Percentiles rank a stretch among this genome's conserved stretches.
Evolutionary conservation across 2,329 filamentous ascomycete species (phyloP).

Genomic region (Alternaria angustiovoidea): DNA sequence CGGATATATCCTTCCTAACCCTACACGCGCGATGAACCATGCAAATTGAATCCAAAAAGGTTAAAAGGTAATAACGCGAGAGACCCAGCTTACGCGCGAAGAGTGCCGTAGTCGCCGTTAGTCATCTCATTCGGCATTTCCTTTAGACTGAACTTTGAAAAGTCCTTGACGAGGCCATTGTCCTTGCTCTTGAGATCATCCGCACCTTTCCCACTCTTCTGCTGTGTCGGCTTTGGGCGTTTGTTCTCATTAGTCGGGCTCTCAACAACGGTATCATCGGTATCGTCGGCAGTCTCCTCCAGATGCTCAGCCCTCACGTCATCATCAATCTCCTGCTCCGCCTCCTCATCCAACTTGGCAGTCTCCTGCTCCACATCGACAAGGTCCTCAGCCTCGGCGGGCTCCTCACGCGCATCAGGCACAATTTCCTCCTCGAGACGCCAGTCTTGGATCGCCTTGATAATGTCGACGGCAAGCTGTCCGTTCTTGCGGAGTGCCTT

Average conservation of each 20-base stretch:
- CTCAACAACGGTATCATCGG: conserved; percentile 39
- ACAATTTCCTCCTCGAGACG: conserved; percentile 58
- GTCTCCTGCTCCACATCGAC: conserved; percentile 49
- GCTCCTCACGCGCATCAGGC: conserved; percentile 59
- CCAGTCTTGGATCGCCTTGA: conserved; percentile 63
- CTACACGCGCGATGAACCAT: neutral
- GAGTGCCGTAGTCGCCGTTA: conserved; percentile 41
- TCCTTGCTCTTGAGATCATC: conserved; percentile 22
- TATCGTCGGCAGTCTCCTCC: conserved; percentile 23
- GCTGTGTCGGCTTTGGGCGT: conserved; percentile 4
- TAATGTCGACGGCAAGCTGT: conserved; percentile 64
- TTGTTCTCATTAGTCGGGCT: conserved; percentile 19
- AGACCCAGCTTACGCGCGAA: conserved; percentile 13
- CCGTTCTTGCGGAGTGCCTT: conserved; percentile 64
- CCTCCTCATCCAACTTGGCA: conserved; percentile 45
- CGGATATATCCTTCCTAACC: conserved; percentile 1
- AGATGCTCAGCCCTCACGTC: conserved; percentile 40
- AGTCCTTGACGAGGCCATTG: conserved; percentile 30
- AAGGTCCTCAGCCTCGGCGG: conserved; percentile 49
- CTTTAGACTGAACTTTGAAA: conserved; percentile 38
- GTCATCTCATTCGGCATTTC: conserved; percentile 43
- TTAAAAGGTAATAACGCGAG: neutral
- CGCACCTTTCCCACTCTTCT: conserved; percentile 1
- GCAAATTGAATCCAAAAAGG: conserved; percentile 14
- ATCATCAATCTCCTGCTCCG: conserved; percentile 37